Evolutionary conservation across 257 asterid species (phyloP).

Genomic region (Buddleja alternifolia): DNA sequence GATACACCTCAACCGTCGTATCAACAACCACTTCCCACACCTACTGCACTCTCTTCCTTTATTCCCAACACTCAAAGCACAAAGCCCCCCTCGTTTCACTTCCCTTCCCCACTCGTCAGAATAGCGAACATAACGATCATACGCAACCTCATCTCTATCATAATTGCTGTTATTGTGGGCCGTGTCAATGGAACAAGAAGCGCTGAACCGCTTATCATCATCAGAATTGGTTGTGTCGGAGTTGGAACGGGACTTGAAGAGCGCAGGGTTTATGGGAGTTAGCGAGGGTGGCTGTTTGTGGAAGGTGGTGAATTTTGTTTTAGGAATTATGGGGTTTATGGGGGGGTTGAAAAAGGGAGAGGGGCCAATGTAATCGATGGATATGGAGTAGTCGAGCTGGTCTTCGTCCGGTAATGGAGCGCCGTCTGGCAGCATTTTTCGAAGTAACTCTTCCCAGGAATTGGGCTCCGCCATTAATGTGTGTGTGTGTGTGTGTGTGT

Average conservation of each 20-base stretch:
- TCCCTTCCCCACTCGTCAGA: conserved; percentile 24
- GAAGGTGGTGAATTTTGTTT: conserved; percentile 37
- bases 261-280: conserved; percentile 39
- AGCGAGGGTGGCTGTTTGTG: conserved; percentile 43
- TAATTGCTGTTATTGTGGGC: conserved; percentile 14
- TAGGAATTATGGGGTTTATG: conserved; percentile 34
- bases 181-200: conserved; percentile 17
- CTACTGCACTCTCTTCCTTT: conserved; percentile 44
- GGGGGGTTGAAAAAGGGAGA: conserved; percentile 42
- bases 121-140: conserved; percentile 22
- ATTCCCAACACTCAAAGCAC: conserved; percentile 4
- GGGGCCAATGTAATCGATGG: conserved; percentile 65
- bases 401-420: conserved; percentile 80
- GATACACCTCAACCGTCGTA: conserved; percentile 47
- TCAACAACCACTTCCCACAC: conserved; percentile 49
- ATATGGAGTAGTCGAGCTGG: conserved; percentile 71
- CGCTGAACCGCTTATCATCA: conserved; percentile 16
- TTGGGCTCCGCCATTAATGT: conserved; percentile 33
- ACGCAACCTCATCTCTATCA: conserved; percentile 5
- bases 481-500: conserved; percentile 23
- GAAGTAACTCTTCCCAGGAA: conserved; percentile 56
- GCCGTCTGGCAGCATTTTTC: conserved; percentile 73
- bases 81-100: conserved; percentile 11
- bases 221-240: conserved; percentile 35
- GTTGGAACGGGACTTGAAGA: conserved; percentile 32